Evolutionary conservation across 164 flowering plant genomes (phyloP).

Genomic region (Vitis rotundifolia): DNA sequence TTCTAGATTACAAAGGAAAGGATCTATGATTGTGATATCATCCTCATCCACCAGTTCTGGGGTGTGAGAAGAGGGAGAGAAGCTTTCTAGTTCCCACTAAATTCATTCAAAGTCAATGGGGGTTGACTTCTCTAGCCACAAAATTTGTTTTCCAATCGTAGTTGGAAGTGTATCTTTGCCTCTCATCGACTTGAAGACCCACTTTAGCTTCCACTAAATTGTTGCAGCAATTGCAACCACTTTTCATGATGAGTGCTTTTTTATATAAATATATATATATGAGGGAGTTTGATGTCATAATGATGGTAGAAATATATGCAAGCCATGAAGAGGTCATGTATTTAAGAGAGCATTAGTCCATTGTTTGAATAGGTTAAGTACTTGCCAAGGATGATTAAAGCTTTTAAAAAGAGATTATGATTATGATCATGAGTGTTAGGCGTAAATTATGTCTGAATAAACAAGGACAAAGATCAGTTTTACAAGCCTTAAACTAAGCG

Average conservation of each 20-base stretch:
- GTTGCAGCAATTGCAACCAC: conserved; percentile 1
- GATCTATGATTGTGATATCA: no score
- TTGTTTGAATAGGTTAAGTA: background rate
- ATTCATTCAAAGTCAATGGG: conserved; percentile 10
- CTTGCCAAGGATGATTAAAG: background rate
- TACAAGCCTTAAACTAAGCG: background rate
- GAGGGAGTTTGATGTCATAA: background rate
- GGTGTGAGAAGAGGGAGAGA: no score
- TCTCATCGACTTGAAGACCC: background rate
- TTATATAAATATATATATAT: background rate
- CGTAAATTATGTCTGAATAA: conserved; percentile 12
- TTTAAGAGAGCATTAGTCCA: background rate
- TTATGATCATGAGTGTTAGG: background rate
- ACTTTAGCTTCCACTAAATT: conserved; percentile 5
- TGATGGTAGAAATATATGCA: background rate
- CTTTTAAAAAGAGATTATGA: conserved; percentile 7
- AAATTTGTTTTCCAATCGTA: background rate
- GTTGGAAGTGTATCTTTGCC: background rate
- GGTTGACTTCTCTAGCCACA: conserved; percentile 6
- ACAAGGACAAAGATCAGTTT: conserved; percentile 15
- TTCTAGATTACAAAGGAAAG: no score
- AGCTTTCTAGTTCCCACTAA: no score
- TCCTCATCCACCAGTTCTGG: no score
- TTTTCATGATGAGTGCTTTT: conserved; percentile 1
- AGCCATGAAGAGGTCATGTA: background rate